These are phyloP conservation scores for Paraglomus brasilianum DNA, from an alignment of 192 early-diverging fungal species.

Conservation along the genomic window DNA sequence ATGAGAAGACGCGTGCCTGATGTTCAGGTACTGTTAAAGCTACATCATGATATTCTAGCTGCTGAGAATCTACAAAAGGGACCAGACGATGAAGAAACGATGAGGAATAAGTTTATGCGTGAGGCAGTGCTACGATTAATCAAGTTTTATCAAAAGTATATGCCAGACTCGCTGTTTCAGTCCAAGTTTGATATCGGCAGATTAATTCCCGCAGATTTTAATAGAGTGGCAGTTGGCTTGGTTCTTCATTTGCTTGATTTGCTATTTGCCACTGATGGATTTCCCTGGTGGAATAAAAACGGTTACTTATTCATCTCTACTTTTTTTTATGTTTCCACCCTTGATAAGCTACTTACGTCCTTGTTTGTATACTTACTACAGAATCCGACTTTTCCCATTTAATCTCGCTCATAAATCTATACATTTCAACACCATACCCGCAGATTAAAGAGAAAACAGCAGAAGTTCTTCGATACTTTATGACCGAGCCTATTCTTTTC, in stretches of 20 bases:
- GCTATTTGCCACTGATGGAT: slow-evolving; percentile 55
- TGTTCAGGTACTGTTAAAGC: slow-evolving; percentile 59
- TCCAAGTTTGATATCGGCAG: slow-evolving; percentile 72
- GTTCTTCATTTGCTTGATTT: slow-evolving; percentile 63
- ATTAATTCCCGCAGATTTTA: slow-evolving; percentile 65
- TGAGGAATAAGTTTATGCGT: slow-evolving; percentile 49
- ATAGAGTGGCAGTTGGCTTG: slow-evolving; percentile 47
- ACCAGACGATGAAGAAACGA: slow-evolving; percentile 41
- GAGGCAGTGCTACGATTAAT: slow-evolving; percentile 60
- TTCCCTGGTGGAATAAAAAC: slow-evolving; percentile 69
- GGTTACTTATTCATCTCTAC: slow-evolving; percentile 24
- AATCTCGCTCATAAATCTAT: slow-evolving; percentile 52
- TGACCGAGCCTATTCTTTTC: slow-evolving; percentile 60
- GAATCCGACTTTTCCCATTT: slow-evolving; percentile 42
- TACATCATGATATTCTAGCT: slow-evolving; percentile 42
- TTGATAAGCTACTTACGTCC: neutral
- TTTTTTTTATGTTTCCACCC: slow-evolving; percentile 1
- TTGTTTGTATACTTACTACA: slow-evolving; percentile 2
- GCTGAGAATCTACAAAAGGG: slow-evolving; percentile 34
- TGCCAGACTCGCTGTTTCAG: slow-evolving; percentile 65
- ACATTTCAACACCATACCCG: slow-evolving; percentile 46
- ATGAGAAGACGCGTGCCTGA: slow-evolving; percentile 68
- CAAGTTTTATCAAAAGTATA: slow-evolving; percentile 62
- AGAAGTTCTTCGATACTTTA: slow-evolving; percentile 45
- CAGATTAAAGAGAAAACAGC: slow-evolving; percentile 45